These are phyloP conservation scores for Quercus tomentella DNA, from an alignment of 331 rosid genomes.

Conservation along the genomic window DNA sequence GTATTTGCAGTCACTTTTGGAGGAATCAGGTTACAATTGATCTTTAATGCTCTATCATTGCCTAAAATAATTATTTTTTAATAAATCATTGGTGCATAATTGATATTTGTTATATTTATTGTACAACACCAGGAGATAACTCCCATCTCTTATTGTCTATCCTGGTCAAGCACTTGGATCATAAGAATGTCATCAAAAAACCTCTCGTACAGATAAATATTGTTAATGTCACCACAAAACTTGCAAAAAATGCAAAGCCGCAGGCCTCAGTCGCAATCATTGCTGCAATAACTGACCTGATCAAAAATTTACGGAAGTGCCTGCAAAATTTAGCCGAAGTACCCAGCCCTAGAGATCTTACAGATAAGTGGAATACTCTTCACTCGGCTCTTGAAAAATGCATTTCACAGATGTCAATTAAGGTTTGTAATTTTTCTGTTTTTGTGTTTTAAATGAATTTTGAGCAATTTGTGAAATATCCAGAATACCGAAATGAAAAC, in stretches of 20 bases:
- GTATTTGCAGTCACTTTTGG: slow-evolving; percentile 71
- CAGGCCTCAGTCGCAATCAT: slow-evolving; percentile 55
- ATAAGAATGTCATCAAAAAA: slow-evolving; percentile 69
- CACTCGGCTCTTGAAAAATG: slow-evolving; percentile 69
- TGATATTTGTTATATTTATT: slow-evolving; percentile 20
- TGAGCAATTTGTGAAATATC: background rate
- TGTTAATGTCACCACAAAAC: slow-evolving; percentile 53
- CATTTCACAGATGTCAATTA: slow-evolving; percentile 60
- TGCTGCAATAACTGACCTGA: slow-evolving; percentile 75
- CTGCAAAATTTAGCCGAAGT: slow-evolving; percentile 57
- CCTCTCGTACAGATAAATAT: slow-evolving; percentile 67
- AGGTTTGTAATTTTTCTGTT: slow-evolving; percentile 44
- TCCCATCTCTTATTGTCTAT: slow-evolving; percentile 70
- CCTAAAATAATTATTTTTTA: background rate
- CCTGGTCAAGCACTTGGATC: slow-evolving; percentile 97
- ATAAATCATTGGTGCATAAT: background rate
- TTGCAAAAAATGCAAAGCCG: slow-evolving; percentile 65
- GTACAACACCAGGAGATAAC: slow-evolving; percentile 62
- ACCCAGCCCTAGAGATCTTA: slow-evolving; percentile 36
- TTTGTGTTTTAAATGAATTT: slow-evolving; percentile 11
- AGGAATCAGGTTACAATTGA: slow-evolving; percentile 68
- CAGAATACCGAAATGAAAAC: background rate
- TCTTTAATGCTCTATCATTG: slow-evolving; percentile 9
- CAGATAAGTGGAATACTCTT: slow-evolving; percentile 49
- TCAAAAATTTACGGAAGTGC: slow-evolving; percentile 82